Conservation (phyloP, 2,329 filamentous ascomycete genomes). For the Colletotrichum destructivum region DNA sequence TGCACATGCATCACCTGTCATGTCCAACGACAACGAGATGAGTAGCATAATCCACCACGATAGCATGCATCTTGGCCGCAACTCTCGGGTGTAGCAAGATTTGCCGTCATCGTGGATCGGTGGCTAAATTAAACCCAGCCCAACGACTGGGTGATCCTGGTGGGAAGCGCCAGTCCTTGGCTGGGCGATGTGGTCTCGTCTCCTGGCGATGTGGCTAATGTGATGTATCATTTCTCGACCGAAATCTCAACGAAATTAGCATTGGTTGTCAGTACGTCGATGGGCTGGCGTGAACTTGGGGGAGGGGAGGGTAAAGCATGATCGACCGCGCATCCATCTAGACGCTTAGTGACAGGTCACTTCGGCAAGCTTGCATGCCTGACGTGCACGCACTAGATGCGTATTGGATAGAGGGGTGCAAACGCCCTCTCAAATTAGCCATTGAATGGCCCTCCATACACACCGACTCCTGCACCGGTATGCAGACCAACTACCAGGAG, state of each 20-base stretch:
- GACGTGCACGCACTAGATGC: conserved; percentile 10
- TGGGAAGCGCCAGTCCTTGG: not conserved
- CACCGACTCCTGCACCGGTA: conserved; percentile 4
- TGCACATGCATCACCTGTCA: too few relatives aligned
- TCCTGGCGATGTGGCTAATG: conserved; percentile 25
- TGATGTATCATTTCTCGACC: conserved; percentile 25
- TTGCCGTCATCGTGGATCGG: not conserved
- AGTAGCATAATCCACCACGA: too few relatives aligned
- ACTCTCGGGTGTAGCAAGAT: not conserved
- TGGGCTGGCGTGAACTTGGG: conserved; percentile 12
- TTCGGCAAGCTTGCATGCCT: conserved; percentile 21
- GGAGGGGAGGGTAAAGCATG: conserved; percentile 8
- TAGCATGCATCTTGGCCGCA: too few relatives aligned
- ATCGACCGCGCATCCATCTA: conserved; percentile 34
- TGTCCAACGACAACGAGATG: too few relatives aligned
- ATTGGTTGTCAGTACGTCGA: conserved; percentile 4
- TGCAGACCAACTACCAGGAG: conserved; percentile 5
- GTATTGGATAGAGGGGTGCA: not conserved
- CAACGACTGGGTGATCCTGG: conserved; percentile 6
- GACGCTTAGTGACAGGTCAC: conserved; percentile 29
- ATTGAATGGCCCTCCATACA: conserved; percentile 15
- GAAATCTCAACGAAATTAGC: conserved; percentile 12
- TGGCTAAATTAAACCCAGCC: conserved; percentile 1
- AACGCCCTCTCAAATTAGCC: not conserved
- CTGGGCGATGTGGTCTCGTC: conserved; percentile 8